Conservation (phyloP, 306 rosid species). For the apple (Malus domestica) region DNA sequence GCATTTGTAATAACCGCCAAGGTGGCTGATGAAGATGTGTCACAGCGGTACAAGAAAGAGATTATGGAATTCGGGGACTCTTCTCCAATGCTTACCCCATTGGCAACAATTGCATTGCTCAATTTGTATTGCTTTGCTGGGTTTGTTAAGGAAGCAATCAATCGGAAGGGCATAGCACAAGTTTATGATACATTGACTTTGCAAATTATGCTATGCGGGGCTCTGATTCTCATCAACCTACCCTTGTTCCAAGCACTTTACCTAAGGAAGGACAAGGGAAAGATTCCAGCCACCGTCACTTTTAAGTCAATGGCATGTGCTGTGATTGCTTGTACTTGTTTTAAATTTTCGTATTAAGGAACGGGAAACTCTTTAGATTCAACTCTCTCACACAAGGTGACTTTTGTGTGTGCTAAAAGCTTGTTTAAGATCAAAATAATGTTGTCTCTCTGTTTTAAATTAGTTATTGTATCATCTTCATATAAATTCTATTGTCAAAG, state of each 20-base stretch:
- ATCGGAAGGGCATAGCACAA: slow-evolving; percentile 19
- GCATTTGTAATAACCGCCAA: slow-evolving; percentile 58
- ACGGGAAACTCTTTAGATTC: too few species aligned
- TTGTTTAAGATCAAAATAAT: too few species aligned
- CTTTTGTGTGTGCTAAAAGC: too few species aligned
- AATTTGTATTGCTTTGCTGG: slow-evolving; percentile 55
- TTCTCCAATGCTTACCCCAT: slow-evolving; percentile 51
- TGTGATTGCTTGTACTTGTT: slow-evolving; percentile 16
- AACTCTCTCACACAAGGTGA: too few species aligned
- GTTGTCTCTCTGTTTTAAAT: too few species aligned
- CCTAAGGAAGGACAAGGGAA: slow-evolving; percentile 59
- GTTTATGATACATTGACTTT: slow-evolving; percentile 31
- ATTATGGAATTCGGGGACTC: slow-evolving; percentile 76
- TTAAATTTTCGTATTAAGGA: not conserved
- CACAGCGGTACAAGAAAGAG: slow-evolving; percentile 49
- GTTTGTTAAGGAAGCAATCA: slow-evolving; percentile 30
- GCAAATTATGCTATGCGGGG: slow-evolving; percentile 50
- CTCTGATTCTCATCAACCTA: slow-evolving; percentile 53
- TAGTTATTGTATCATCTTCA: too few species aligned
- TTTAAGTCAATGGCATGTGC: slow-evolving; percentile 36
- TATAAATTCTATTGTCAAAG: too few species aligned
- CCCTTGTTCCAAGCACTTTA: slow-evolving; percentile 57
- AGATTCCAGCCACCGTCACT: slow-evolving; percentile 39
- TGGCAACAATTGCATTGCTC: slow-evolving; percentile 58
- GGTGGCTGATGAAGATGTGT: slow-evolving; percentile 51